Conservation (phyloP, 495 filamentous ascomycete species). For the Penicillium robsamsonii region DNA sequence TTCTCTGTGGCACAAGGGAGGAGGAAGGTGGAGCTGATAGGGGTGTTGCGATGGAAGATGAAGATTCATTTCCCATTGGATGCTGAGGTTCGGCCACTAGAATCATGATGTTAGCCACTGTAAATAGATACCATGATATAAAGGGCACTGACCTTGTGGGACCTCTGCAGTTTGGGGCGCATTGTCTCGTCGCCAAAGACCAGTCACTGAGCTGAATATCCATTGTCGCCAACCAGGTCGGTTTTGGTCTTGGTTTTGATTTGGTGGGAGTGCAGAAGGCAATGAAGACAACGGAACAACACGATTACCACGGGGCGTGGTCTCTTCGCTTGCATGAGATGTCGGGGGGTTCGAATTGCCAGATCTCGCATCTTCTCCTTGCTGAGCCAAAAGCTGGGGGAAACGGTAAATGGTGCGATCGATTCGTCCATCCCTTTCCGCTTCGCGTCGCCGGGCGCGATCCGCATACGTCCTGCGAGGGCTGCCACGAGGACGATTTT, state of each 20-base stretch:
- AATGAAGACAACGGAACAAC: conserved; percentile 9
- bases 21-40: not conserved
- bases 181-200: conserved; percentile 16
- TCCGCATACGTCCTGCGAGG: conserved; percentile 25
- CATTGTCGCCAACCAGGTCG: conserved; percentile 13
- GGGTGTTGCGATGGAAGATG: not conserved
- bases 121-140: not conserved
- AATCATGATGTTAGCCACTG: conserved; percentile 1
- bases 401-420: conserved; percentile 37
- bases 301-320: not conserved
- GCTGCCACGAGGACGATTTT: not conserved
- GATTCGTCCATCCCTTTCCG: conserved; percentile 31
- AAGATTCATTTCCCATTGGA: not conserved
- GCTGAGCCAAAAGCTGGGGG: conserved; percentile 33
- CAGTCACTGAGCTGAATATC: conserved; percentile 23
- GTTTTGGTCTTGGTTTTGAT: not conserved
- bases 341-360: not conserved
- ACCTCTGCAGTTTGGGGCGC: not conserved
- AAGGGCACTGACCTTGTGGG: conserved; percentile 1
- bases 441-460: conserved; percentile 31
- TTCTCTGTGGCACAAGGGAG: not conserved
- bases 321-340: not conserved
- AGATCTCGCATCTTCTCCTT: conserved; percentile 19
- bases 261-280: not conserved
- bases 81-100: conserved; percentile 4